Conservation (phyloP, 768 basidiomycete species). For the Trametes sanguinea region DNA sequence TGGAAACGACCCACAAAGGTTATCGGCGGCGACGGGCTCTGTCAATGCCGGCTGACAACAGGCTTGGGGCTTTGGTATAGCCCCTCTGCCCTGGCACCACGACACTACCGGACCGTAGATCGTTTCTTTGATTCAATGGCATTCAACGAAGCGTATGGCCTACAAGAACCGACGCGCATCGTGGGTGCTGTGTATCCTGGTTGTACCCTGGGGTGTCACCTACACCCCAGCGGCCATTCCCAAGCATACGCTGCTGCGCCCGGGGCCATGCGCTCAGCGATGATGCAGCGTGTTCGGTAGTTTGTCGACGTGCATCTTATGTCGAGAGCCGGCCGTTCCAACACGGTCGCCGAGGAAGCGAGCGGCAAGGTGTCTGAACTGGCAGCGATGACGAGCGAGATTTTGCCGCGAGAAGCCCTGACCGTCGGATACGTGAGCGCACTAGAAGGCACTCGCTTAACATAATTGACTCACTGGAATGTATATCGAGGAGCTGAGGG, state of each 20-base stretch:
- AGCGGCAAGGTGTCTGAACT: background rate
- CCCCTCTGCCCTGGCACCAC: background rate
- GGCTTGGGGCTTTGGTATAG: background rate
- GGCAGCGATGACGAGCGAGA: slow-evolving; percentile 1
- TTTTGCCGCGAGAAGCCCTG: slow-evolving; percentile 16
- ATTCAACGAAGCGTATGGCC: slow-evolving; percentile 16
- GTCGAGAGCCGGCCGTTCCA: background rate
- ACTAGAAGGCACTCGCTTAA: slow-evolving; percentile 6
- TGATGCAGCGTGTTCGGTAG: slow-evolving; percentile 4
- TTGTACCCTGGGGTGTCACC: slow-evolving; percentile 10
- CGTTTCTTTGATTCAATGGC: slow-evolving; percentile 18
- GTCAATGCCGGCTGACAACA: background rate
- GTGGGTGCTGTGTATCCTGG: slow-evolving; percentile 21
- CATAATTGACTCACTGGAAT: slow-evolving; percentile 5
- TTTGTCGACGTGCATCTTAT: background rate
- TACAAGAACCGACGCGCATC: slow-evolving; percentile 13
- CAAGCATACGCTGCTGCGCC: slow-evolving; percentile 3
- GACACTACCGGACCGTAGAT: slow-evolving; percentile 14
- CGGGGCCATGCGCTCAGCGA: background rate
- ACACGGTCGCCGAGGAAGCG: background rate
- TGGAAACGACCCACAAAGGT: slow-evolving; percentile 11
- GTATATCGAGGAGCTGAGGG: background rate
- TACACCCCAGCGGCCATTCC: slow-evolving; percentile 7
- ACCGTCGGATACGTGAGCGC: background rate
- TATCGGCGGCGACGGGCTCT: slow-evolving; percentile 1